Evolutionary conservation across 805 yeast genomes (phyloP).

Genomic region (Pichia phayaonensis): DNA sequence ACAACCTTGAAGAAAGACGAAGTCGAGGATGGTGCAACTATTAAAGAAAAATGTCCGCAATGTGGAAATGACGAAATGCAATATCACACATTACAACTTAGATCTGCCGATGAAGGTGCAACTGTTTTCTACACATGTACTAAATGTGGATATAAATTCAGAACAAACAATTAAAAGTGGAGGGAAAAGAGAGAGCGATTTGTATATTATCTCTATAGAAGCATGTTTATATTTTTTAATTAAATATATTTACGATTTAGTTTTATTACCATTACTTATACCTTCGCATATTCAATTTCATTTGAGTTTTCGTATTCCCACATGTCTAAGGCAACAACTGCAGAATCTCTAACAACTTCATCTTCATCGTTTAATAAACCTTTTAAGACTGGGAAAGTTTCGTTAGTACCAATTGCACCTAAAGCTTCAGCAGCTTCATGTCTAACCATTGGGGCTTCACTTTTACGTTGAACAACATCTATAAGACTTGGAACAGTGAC

Average conservation of each 20-base stretch:
- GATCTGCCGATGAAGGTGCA: slow-evolving; percentile 99
- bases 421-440: slow-evolving; percentile 99
- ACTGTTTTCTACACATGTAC: slow-evolving; percentile 98
- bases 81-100: slow-evolving; percentile 89
- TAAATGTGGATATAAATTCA: slow-evolving; percentile 83
- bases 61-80: slow-evolving; percentile 98
- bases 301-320: slow-evolving; percentile 87
- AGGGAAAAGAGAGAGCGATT: not conserved
- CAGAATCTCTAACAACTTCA: slow-evolving; percentile 91
- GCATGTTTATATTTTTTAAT: not conserved
- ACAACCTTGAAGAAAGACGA: slow-evolving; percentile 71
- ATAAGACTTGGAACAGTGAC: slow-evolving; percentile 82
- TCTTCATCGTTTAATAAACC: slow-evolving; percentile 74
- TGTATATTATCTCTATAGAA: not conserved
- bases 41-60: slow-evolving; percentile 96
- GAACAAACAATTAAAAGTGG: slow-evolving; percentile 69
- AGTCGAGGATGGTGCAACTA: slow-evolving; percentile 90
- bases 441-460: slow-evolving; percentile 97
- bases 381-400: slow-evolving; percentile 82
- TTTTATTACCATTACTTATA: no score
- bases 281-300: slow-evolving; percentile 67
- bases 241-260: not conserved
- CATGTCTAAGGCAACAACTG: slow-evolving; percentile 96
- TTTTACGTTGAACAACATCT: slow-evolving; percentile 65
- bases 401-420: slow-evolving; percentile 95